Conservation (phyloP, 2,329 filamentous ascomycete species). For the Ceratocystis colombiana region DNA sequence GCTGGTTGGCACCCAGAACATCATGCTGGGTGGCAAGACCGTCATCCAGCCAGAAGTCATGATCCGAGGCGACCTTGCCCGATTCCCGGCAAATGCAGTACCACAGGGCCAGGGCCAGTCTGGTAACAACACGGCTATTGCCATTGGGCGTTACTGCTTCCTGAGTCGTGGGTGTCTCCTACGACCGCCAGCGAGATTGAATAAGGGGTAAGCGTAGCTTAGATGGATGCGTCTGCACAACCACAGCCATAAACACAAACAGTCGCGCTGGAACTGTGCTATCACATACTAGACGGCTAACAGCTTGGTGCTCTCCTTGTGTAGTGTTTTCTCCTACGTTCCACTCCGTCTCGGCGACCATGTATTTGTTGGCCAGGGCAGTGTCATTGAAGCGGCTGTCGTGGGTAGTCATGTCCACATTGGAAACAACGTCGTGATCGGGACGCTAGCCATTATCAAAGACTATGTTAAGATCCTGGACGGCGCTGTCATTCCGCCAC, state of each 20-base stretch:
- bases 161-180: slow-evolving; percentile 68
- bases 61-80: slow-evolving; percentile 79
- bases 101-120: slow-evolving; percentile 32
- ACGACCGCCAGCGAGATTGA: slow-evolving; percentile 71
- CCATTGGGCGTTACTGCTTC: slow-evolving; percentile 85
- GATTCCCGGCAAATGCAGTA: slow-evolving; percentile 41
- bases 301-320: neutral
- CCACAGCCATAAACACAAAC: neutral
- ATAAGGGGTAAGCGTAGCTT: slow-evolving; percentile 49
- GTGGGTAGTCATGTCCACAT: slow-evolving; percentile 82
- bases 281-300: neutral
- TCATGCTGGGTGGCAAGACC: slow-evolving; percentile 91
- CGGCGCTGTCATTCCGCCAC: slow-evolving; percentile 68
- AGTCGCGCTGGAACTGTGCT: neutral
- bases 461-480: slow-evolving; percentile 86
- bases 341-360: slow-evolving; percentile 90
- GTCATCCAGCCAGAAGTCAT: slow-evolving; percentile 93
- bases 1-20: slow-evolving; percentile 92
- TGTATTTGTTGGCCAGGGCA: slow-evolving; percentile 70
- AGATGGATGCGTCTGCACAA: neutral
- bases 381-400: slow-evolving; percentile 70
- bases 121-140: slow-evolving; percentile 57
- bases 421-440: slow-evolving; percentile 64
- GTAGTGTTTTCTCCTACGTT: slow-evolving; percentile 61
- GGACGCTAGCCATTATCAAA: slow-evolving; percentile 83